Evolutionary conservation across 1,284 basidiomycete genomes (phyloP), one percentile per base, ranked within the genome.

Genomic region (Pseudozyma tsukubaensis): DNA sequence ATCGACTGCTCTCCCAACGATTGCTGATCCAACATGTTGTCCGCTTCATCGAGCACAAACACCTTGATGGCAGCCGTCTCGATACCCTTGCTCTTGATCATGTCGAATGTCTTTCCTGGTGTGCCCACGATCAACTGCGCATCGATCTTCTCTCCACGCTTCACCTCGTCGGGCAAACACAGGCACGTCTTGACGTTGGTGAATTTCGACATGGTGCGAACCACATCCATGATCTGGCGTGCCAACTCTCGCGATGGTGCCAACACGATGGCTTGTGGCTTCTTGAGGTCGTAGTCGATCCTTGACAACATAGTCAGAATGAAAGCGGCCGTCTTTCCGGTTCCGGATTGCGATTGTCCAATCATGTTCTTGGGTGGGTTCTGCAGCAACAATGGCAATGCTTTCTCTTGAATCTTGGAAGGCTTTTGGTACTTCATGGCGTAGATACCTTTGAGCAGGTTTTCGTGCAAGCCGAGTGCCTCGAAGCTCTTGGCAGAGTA

Each of bases 281-380:
- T 91, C 75, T 92, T 89, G 60, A 91, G 87, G 36, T 89, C 88
- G 79, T 92, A 94, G 86, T 98, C 94, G 62, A 99, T 89, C 37
- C 96, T 91, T 83, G 92, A 94, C 21, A 99, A 89, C 95, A 99
- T 99, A 32, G 95, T 95, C 58, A 99, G 88, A 13, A 95, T 93
- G 85, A 99, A 99, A 2, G 97, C 97, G 7, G 97, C 97, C 4
- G 97, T 99, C 87, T 99, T 99, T 60, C 97, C 97, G 9, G 97
- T 99, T 44, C 97, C 97, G 24, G 97, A 99, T 85, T 99, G 97
- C 51, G 94, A 97, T 86, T 99, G 97, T 11, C 94, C 97, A 85
- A 99, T 99, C 91, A 99, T 96, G 86, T 99, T 99, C 62, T 91
- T 91, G 8, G 95, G 92, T 18, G 96, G 97, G 84, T 97, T 92